These are phyloP conservation scores for Brassica nigra DNA, from an alignment of 345 rosid genomes.

Conservation along the genomic window DNA sequence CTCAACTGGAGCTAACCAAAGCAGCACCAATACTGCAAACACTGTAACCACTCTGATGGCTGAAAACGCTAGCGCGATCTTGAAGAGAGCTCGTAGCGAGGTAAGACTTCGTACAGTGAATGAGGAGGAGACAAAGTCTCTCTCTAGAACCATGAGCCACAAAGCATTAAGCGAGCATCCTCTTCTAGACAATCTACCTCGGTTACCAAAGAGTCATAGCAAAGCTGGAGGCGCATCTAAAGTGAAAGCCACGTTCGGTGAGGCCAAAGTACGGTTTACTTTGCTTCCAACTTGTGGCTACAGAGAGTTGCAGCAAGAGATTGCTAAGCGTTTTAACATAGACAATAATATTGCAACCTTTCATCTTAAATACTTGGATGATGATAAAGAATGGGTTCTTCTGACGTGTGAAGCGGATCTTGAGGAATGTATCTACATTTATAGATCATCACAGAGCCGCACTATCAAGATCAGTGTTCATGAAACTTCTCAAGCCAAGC, in stretches of 20 bases:
- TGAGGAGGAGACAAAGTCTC: slow-evolving; percentile 54
- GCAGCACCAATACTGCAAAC: slow-evolving; percentile 32
- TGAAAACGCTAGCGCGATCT: slow-evolving; percentile 45
- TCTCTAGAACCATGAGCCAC: slow-evolving; percentile 68
- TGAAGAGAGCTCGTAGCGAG: slow-evolving; percentile 66
- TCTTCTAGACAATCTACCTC: slow-evolving; percentile 7
- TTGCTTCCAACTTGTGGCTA: slow-evolving; percentile 54
- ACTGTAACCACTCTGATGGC: slow-evolving; percentile 28
- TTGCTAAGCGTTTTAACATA: slow-evolving; percentile 56
- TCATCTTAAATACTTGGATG: slow-evolving; percentile 68
- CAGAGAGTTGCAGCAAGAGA: slow-evolving; percentile 58
- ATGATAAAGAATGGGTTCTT: slow-evolving; percentile 74
- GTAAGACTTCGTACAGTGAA: slow-evolving; percentile 55
- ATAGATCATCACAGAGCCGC: slow-evolving; percentile 50
- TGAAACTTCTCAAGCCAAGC: slow-evolving; percentile 43
- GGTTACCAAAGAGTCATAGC: slow-evolving; percentile 39
- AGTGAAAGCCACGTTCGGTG: slow-evolving; percentile 75
- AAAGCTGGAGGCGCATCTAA: slow-evolving; percentile 39
- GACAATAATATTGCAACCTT: slow-evolving; percentile 43
- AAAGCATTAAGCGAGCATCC: slow-evolving; percentile 52
- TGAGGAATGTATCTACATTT: slow-evolving; percentile 81
- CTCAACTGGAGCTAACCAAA: slow-evolving; percentile 63
- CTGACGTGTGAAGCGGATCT: slow-evolving; percentile 77
- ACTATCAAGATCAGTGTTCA: slow-evolving; percentile 68
- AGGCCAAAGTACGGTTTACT: slow-evolving; percentile 62